Evolutionary conservation across 805 yeast genomes (phyloP), one percentile per base, ranked within the genome.

Genomic region (Saturnispora sanitii): DNA sequence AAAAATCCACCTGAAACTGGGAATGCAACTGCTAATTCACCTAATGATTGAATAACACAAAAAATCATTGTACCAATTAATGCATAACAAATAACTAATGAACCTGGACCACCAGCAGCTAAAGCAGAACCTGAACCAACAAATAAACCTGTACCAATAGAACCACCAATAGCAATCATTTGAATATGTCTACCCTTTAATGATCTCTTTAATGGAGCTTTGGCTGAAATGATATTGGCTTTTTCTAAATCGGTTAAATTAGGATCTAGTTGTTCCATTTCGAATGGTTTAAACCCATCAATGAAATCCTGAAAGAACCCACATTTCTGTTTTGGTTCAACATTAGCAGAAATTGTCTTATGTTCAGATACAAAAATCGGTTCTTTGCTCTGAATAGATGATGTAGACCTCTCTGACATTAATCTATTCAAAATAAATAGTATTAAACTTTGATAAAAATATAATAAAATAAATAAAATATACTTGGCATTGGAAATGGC

Each of bases 141-240:
- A 43, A 83, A 75, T 34, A 83, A 65, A 47, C 88, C 92, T 3
- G 87, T 78, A 45, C 92, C 94, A 51, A 82, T 80, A 43, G 82
- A 71, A 18, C 86, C 85, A 44, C 87, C 88, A 45, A 81, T 67
- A 32, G 90, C 85, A 59, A 82, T 82, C 84, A 81, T 77, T 41
- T 78, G 76, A 49, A 82, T 58, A 53, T 82, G 87, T 49, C 86
- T 65, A 33, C 74, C 70, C 49, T 72, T 73, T 33, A 77, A 64
- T 2, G 64, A 55, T 42, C 79, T 60, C 25, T 67, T 54, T 44
- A 69, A 59, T 8, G 73, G 72, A 21, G 72, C 64, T 43, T 57
- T 61, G 20, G 71, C 66, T 17, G 71, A 62, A 38, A 45, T 49
- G 17, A 64, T 55, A 40, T 67, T 70, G 9, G 68, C 65, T 49